Conservation (phyloP, 352 stramenopile species). For the Globisporangium okanoganense region DNA sequence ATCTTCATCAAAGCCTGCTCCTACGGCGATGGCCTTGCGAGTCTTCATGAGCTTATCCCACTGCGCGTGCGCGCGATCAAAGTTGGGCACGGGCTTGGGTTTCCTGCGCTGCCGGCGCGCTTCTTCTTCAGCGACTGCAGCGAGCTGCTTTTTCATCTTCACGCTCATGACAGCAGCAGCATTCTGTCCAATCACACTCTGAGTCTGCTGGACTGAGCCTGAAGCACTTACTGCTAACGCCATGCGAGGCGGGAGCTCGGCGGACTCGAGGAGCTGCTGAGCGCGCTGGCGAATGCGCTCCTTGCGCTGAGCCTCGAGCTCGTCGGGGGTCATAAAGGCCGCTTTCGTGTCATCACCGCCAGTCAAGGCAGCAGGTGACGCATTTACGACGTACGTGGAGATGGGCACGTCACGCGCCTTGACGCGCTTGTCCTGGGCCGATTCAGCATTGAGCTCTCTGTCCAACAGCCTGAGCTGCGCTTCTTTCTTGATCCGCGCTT, state of each 20-base stretch:
- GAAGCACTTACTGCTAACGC: conserved; percentile 17
- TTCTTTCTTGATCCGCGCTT: conserved; percentile 32
- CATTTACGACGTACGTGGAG: conserved; percentile 35
- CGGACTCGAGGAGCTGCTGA: conserved; percentile 33
- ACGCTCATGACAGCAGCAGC: conserved; percentile 27
- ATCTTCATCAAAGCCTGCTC: neutral
- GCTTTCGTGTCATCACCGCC: conserved; percentile 5
- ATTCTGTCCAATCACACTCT: neutral
- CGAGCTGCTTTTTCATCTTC: conserved; percentile 47
- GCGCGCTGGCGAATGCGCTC: conserved; percentile 51
- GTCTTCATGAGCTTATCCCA: conserved; percentile 29
- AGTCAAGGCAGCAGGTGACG: neutral
- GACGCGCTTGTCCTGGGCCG: conserved; percentile 32
- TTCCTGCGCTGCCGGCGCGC: conserved; percentile 21
- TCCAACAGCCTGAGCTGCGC: conserved; percentile 34
- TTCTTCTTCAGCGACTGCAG: conserved; percentile 36
- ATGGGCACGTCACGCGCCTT: conserved; percentile 47
- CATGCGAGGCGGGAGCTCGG: conserved; percentile 53
- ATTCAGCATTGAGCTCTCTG: conserved; percentile 31
- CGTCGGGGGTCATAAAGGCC: conserved; percentile 9
- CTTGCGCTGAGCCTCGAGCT: conserved; percentile 38
- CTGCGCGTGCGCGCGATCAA: conserved; percentile 48
- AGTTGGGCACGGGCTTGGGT: conserved; percentile 60
- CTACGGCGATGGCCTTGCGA: neutral
- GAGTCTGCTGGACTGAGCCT: neutral